Evolutionary conservation across 2,329 filamentous ascomycete genomes (phyloP).

Genomic region (Laburnicola sp.): DNA sequence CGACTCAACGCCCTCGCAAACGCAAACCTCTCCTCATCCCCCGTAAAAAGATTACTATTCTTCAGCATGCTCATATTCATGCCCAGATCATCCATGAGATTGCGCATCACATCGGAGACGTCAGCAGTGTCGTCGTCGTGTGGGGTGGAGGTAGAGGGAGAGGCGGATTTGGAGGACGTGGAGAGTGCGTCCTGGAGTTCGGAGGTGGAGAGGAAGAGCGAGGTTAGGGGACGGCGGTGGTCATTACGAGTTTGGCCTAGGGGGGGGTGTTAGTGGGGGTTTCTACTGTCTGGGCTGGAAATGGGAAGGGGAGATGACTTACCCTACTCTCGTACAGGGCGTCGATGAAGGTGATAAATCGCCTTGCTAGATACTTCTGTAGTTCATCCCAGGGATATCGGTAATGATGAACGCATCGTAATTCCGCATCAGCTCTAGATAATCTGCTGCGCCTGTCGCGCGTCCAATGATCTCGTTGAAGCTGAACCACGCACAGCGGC

Average conservation of each 20-base stretch:
- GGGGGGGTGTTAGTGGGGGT: no score
- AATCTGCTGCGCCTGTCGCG: slow-evolving; percentile 91
- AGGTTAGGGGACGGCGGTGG: slow-evolving; percentile 81
- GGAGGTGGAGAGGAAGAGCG: slow-evolving; percentile 77
- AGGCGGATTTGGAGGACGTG: slow-evolving; percentile 47
- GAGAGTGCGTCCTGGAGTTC: slow-evolving; percentile 51
- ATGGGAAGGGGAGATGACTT: slow-evolving; percentile 21
- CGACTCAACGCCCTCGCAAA: slow-evolving; percentile 87
- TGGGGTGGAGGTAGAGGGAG: slow-evolving; percentile 38
- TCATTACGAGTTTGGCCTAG: slow-evolving; percentile 95
- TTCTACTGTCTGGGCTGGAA: no score
- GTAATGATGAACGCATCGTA: slow-evolving; percentile 94
- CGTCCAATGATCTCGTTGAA: slow-evolving; percentile 89
- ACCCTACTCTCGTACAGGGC: slow-evolving; percentile 81
- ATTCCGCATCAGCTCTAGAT: slow-evolving; percentile 83
- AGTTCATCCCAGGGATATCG: slow-evolving; percentile 88
- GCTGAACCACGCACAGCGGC: slow-evolving; percentile 84
- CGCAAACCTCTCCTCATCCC: slow-evolving; percentile 94
- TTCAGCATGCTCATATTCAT: slow-evolving; percentile 84
- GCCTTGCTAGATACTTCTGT: slow-evolving; percentile 78
- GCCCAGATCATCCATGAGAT: slow-evolving; percentile 84
- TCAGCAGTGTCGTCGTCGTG: slow-evolving; percentile 52
- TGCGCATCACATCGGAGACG: slow-evolving; percentile 71
- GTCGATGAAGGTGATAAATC: slow-evolving; percentile 98
- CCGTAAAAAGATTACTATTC: slow-evolving; percentile 82